Evolutionary conservation across 2,329 filamentous ascomycete species (phyloP), one percentile per base, ranked within the genome.

Genomic region (Hymenoscyphus albidus): DNA sequence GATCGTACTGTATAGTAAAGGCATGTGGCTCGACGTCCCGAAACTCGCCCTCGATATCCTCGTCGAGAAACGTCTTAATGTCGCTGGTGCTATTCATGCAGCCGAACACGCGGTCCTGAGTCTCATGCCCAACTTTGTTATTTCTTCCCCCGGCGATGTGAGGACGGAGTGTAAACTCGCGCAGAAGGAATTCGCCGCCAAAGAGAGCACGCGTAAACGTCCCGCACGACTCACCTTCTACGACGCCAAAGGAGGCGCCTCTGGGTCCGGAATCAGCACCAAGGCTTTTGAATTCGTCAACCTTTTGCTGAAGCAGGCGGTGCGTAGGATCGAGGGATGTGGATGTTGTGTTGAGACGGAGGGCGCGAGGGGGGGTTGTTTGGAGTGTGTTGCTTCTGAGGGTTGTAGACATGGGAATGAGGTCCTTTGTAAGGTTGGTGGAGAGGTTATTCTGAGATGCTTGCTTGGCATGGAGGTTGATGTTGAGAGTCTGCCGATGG

Each of bases 231-330:
- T 99, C 58, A 97, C 92, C 0, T 97, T 99, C 73, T 99, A 98
- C 77, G 95, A 98, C 75, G 89, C 92, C 2, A 97, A 96, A 77
- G 95, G 95, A 7, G 94, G 94, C 0, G 84, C 90, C 0, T 85
- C 86, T 55, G 94, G 94, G 0, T 90, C 87, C 0, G 95, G 95
- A 0, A 96, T 97, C 70, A 92, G 90, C 67, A 91, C 89, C 48
- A 97, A 97, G 75, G 94, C 93, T 0, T 98, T 98, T 73, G 94
- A 98, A 72, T 96, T 96, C 73, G 82, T 97, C 22, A 92, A 97
- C 72, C 76, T 89, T 40, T 79, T 98, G 40, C 82, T 98, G 0
- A 80, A 80, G 22, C 89, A 93, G 73, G 94, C 93, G 0, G 83
- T 95, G 44, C 82, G 86, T 64, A 82, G 95, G 7, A 87, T 98